Conservation (phyloP, 768 basidiomycete species). For the Crassisporium funariophilum region DNA sequence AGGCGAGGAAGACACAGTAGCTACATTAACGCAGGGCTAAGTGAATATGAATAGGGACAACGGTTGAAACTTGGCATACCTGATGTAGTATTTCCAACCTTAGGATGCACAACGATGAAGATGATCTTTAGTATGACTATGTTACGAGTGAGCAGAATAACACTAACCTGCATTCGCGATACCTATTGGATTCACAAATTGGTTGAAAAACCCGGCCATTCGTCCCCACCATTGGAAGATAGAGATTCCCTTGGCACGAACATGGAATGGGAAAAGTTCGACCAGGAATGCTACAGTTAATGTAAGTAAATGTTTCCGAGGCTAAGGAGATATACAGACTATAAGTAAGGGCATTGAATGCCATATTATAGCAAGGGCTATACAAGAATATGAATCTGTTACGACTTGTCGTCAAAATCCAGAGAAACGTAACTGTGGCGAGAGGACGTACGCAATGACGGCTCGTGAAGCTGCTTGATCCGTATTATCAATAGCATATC, state of each 20-base stretch:
- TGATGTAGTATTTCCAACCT: constrained; percentile 63
- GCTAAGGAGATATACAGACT: constrained; percentile 31
- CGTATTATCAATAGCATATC: constrained; percentile 42
- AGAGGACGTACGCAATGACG: constrained; percentile 45
- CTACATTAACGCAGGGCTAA: constrained; percentile 13
- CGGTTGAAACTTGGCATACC: constrained; percentile 21
- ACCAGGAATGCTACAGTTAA: constrained; percentile 62
- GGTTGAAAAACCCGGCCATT: constrained; percentile 61
- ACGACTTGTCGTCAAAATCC: background rate
- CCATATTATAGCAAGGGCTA: constrained; percentile 57
- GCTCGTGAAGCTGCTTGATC: constrained; percentile 48
- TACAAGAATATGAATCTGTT: constrained; percentile 58
- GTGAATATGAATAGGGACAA: background rate
- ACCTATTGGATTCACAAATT: constrained; percentile 69
- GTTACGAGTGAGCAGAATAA: background rate
- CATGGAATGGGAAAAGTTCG: constrained; percentile 68
- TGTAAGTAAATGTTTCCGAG: background rate
- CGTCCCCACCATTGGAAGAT: constrained; percentile 63
- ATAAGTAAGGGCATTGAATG: constrained; percentile 59
- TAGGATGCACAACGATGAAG: background rate
- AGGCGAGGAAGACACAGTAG: constrained; percentile 52
- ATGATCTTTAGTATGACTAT: background rate
- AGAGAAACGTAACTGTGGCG: background rate
- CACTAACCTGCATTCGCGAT: constrained; percentile 47
- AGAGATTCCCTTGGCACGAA: constrained; percentile 61